Evolutionary conservation across 345 rosid species (phyloP).

Genomic region (Lagerstroemia speciosa): DNA sequence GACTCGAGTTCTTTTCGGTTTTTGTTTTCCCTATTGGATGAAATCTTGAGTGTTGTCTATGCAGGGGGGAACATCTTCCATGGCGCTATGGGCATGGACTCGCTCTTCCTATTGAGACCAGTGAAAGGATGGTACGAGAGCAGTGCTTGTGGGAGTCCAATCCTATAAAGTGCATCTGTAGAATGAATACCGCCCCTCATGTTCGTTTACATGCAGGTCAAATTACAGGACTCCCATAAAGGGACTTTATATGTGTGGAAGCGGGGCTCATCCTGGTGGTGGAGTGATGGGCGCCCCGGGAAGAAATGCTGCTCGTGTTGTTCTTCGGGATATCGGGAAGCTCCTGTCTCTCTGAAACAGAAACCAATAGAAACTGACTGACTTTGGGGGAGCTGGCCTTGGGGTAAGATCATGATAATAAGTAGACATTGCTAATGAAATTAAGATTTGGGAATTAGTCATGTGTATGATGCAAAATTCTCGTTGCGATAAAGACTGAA

Average conservation of each 20-base stretch:
- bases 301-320: constrained; percentile 59
- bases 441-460: too few relatives aligned
- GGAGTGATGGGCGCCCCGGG: constrained; percentile 92
- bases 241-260: constrained; percentile 78
- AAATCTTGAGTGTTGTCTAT: background rate
- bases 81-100: constrained; percentile 76
- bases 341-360: background rate
- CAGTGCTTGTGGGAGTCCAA: background rate
- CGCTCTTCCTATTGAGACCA: constrained; percentile 77
- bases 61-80: constrained; percentile 81
- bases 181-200: background rate
- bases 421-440: too few relatives aligned
- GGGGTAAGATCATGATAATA: too few relatives aligned
- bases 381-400: too few relatives aligned
- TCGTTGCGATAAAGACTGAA: too few relatives aligned
- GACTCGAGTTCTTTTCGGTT: too few relatives aligned
- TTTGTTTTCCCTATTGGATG: background rate
- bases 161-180: background rate
- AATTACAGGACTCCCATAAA: constrained; percentile 53
- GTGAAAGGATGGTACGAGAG: constrained; percentile 61
- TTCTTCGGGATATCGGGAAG: constrained; percentile 47
- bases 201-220: constrained; percentile 35
- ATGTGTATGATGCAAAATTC: too few relatives aligned
- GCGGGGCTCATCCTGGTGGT: constrained; percentile 89
- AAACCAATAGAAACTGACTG: background rate